Percentiles rank a stretch among this genome's conserved stretches.
Conservation (phyloP, 1,284 basidiomycete genomes). For the Tremellales sp. region DNA sequence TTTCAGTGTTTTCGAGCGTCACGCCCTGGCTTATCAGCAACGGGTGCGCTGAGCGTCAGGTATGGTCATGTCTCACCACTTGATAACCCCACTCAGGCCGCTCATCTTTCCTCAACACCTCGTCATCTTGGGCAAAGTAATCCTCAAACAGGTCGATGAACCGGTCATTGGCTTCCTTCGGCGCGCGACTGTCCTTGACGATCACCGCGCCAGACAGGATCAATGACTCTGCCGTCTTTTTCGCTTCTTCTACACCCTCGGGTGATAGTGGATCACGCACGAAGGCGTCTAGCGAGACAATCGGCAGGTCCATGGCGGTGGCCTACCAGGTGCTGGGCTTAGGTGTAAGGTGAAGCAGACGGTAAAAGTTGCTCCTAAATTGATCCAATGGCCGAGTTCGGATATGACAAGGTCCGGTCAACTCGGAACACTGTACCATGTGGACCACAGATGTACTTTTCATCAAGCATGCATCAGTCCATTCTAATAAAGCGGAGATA, state of each 20-base stretch:
- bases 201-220: constrained; percentile 72
- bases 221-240: constrained; percentile 70
- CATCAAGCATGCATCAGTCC: too few species aligned
- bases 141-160: constrained; percentile 79
- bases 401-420: too few species aligned
- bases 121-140: constrained; percentile 72
- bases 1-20: constrained; percentile 88
- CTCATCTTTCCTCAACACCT: constrained; percentile 65
- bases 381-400: too few species aligned
- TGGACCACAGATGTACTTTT: too few species aligned
- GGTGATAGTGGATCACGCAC: constrained; percentile 54
- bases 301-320: constrained; percentile 56
- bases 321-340: too few species aligned
- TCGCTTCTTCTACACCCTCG: constrained; percentile 39
- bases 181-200: constrained; percentile 75
- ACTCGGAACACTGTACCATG: too few species aligned
- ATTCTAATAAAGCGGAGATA: too few species aligned
- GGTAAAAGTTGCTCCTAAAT: too few species aligned
- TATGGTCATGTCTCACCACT: constrained; percentile 28
- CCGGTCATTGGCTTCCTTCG: constrained; percentile 67
- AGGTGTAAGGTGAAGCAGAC: too few species aligned
- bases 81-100: constrained; percentile 65
- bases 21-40: constrained; percentile 58
- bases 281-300: constrained; percentile 74
- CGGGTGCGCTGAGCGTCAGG: not conserved